phyloP scores from a whole-genome alignment of 2,329 filamentous ascomycete species.

The Zalaria obscura region DNA sequence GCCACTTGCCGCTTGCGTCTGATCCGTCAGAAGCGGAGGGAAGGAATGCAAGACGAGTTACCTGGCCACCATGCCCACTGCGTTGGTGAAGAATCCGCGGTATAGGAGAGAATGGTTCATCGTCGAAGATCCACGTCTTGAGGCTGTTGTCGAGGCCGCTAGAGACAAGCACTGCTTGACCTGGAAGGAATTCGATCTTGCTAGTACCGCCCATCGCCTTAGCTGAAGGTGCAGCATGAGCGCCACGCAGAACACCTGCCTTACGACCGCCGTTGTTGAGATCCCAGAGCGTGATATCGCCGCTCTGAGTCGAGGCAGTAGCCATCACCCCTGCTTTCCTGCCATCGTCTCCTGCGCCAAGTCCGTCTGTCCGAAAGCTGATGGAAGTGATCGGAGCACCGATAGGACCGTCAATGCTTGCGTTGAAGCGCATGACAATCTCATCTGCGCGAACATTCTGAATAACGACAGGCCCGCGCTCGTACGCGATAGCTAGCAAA shows the following conservation, averaged over 20 bases:
- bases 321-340: conserved; percentile 84
- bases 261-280: conserved; percentile 78
- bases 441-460: conserved; percentile 73
- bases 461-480: conserved; percentile 62
- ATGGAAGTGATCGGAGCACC: conserved; percentile 64
- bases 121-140: conserved; percentile 93
- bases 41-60: conserved; percentile 71
- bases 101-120: conserved; percentile 74
- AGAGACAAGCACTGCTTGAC: conserved; percentile 80
- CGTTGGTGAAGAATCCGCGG: conserved; percentile 75
- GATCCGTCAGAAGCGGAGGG: conserved; percentile 81
- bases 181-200: conserved; percentile 76
- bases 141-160: conserved; percentile 87
- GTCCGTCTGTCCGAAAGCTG: conserved; percentile 76
- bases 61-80: conserved; percentile 76
- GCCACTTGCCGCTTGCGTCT: conserved; percentile 82
- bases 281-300: conserved; percentile 94
- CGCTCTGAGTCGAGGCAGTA: conserved; percentile 62
- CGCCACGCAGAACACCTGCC: conserved; percentile 72
- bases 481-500: conserved; percentile 76
- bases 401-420: conserved; percentile 23
- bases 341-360: conserved; percentile 79
- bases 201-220: conserved; percentile 67
- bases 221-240: conserved; percentile 65
- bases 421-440: conserved; percentile 44